Base-by-base conservation (phyloP, 495 filamentous ascomycete species). In the Podospora conica region DNA sequence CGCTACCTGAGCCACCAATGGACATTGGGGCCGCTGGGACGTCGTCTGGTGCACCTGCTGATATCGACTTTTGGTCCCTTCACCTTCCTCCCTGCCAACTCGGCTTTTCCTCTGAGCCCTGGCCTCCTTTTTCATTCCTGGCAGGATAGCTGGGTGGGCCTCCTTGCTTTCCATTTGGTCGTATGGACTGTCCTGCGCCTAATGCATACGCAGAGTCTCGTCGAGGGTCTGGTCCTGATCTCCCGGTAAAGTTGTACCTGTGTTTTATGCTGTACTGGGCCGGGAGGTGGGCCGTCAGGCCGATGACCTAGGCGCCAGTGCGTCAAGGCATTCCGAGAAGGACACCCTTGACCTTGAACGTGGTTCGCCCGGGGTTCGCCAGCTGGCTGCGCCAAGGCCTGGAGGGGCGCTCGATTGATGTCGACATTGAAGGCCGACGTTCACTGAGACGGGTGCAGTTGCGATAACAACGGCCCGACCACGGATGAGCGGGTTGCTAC, bases 401-500 rank as follows among this genome's bases (percentile, higher is more conserved):
- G 40, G 15, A n/a, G 40, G 18, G 40, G n/a, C 40, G 15, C 40
- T 48, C 40, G 18, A 48, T n/a, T 48, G 40, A 48, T 48, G 40
- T 48, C 40, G 40, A 48, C 40, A 48, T n/a, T 2, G 9, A n/a
- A 48, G 40, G 40, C 18, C 40, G 40, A 48, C 40, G 2, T 48
- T n/a, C n/a, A 18, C 40, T 48, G 40, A 48, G 40, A 48, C 15
- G 40, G 18, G 40, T n/a, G 18, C 40, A 18, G 40, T 48, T 48
- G 40, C 18, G 40, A 48, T 48, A 48, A 48, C 40, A 48, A 48
- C 40, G 40, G 40, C 40, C 40, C 40, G 40, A 48, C 5, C 40
- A 8, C 40, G 40, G 40, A 48, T 48, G 40, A 63, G 63, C 55
- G 31, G 61, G 61, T 48, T 48, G 21, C 56, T 53, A 29, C 57